Evolutionary conservation across 352 stramenopile genomes (phyloP), one percentile per base, ranked within the genome.

Genomic region (Phytophthora pisi): DNA sequence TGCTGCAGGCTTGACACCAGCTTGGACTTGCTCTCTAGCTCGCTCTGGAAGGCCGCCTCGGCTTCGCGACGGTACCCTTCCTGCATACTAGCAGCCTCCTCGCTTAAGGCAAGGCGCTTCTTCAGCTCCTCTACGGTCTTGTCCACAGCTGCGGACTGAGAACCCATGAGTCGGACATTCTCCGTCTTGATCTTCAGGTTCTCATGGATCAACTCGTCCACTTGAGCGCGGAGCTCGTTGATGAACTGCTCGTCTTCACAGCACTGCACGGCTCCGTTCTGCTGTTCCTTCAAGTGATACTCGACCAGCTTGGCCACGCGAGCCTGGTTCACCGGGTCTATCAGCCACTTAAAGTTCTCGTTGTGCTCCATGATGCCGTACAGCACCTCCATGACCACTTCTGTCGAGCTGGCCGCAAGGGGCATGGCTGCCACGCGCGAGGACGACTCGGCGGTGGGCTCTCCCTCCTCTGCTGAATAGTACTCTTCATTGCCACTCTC

Each of bases 331-430:
- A 61, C 57, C 3, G 79, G 68, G 43, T 88, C 68, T 42, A 88
- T 70, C 13, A 88, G 61, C 79, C 79, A 88, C 53, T 82, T 84
- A 43, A 83, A 85, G 64, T 75, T 84, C 43, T 76, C 66, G 52
- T 88, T 81, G 55, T 88, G 77, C 49, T 88, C 70, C 79, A 85
- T 85, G 49, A 88, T 83, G 11, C 73, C 57, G 43, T 85, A 88
- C n/a, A 88, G 51, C 42, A 88, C 77, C 38, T 85, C 64, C 79
- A 88, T 88, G n/a, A 88, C 79, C 6, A 75, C 64, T 61, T 88
- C 71, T 8, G 79, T 88, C 26, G 75, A 77, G 54, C 38, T 84
- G 36, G 61, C 61, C 23, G 53, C 20, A 51, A 59, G 20, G 5
- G 49, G 8, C 23, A 67, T 16, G 34, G 24, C 8, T 8, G 15